Conservation (phyloP, 2,329 filamentous ascomycete species). For the Penicillium expansum region DNA sequence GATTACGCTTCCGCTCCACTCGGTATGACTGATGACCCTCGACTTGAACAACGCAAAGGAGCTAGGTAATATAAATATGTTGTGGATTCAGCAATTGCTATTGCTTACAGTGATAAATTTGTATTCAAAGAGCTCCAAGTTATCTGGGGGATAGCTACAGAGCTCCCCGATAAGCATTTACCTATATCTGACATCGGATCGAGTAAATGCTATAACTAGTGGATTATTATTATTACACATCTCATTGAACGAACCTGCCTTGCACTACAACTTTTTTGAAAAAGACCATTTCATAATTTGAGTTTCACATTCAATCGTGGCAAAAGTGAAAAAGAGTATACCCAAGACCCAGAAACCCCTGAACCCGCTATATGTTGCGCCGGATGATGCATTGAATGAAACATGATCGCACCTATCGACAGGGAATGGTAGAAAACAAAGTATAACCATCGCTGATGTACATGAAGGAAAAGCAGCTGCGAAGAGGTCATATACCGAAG, state of each 20-base stretch:
- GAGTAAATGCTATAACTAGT: not conserved
- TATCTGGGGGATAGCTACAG: not conserved
- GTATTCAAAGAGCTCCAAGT: not conserved
- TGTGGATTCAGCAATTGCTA: not conserved
- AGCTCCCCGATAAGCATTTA: slow-evolving; percentile 3
- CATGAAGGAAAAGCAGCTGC: slow-evolving; percentile 5
- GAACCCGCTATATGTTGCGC: slow-evolving; percentile 24
- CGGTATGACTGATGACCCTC: slow-evolving; percentile 8
- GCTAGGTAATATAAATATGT: not conserved
- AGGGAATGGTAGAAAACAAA: slow-evolving; percentile 9
- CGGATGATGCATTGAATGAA: slow-evolving; percentile 23
- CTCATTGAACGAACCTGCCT: not conserved
- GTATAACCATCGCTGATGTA: slow-evolving; percentile 22
- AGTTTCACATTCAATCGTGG: slow-evolving; percentile 24
- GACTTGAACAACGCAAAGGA: not conserved
- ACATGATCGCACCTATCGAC: slow-evolving; percentile 14
- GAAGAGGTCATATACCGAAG: slow-evolving; percentile 13
- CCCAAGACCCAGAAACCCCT: slow-evolving; percentile 11
- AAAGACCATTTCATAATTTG: not conserved
- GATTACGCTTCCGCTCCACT: slow-evolving; percentile 20
- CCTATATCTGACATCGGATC: not conserved
- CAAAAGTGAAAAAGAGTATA: slow-evolving; percentile 20
- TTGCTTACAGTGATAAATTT: not conserved
- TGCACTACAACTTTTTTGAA: not conserved
- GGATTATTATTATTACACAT: no score